Base-by-base conservation (phyloP, 805 yeast genomes). In the Blastobotrys robertii region DNA sequence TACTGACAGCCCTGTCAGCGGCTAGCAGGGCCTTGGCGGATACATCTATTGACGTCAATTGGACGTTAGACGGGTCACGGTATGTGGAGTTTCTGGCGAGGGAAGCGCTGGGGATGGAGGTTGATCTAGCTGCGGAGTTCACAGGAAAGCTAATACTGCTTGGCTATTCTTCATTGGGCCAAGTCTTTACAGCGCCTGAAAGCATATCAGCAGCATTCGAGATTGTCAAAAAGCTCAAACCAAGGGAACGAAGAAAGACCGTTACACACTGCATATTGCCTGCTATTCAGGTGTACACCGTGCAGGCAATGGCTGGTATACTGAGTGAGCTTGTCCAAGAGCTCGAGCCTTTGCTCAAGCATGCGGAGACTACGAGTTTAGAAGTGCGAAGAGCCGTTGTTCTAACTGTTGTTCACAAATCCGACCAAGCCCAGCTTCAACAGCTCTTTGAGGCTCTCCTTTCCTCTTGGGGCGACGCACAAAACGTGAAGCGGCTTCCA, bases 401-500 rank as follows among this genome's bases (percentile, higher is more conserved):
- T 9, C 39, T 54, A 1, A 39, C 44, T 11, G 49, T 37, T 5
- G 14, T 12, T 9, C 22, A 51, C 5, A 11, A 43, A 11, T 37
- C 39, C 37, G 48, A 22, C 8, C 2, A 12, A 6, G 8, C 43
- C 1, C 45, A 41, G 1, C 38, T 50, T 2, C 31, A 22, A 1
- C 25, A 14, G 2, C 42, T 58, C 3, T 39, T 65, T 3, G 31
- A 25, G 1, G 16, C n/a, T 1, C 43, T 59, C 3, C 38, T 65
- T 2, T 30, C 30, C 1, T 41, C 53, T 9, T 67, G 72, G 72
- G 68, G 73, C 2, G 65, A 66, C 41, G 55, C 53, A 2, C 49
- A 53, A 2, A 46, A 59, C 7, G 58, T 74, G n/a, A 62, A 65
- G 38, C 55, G 59, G 16, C 67, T 69, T 7, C 63, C 79, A 0